Evolutionary conservation across 805 yeast species (phyloP).

Genomic region (Myxozyma vanderwaltii): DNA sequence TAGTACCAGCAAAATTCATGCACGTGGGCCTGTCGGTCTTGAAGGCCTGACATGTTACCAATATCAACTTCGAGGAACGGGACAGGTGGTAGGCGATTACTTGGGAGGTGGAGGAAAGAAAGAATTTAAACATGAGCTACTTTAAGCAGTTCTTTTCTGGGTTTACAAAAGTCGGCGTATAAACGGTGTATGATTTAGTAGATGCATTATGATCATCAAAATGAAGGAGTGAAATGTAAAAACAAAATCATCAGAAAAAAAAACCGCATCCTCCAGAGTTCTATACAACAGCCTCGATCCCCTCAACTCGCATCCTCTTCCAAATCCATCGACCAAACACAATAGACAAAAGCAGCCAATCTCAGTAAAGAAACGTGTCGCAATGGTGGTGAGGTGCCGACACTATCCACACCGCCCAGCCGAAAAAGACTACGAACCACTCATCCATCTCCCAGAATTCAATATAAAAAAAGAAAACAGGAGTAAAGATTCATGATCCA

Average conservation of each 20-base stretch:
- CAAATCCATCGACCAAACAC: background rate
- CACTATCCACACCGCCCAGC: constrained; percentile 38
- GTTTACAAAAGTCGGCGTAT: background rate
- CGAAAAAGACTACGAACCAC: background rate
- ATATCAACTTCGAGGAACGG: constrained; percentile 87
- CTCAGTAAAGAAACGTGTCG: constrained; percentile 32
- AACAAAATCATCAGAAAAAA: too few species aligned
- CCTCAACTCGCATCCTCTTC: background rate
- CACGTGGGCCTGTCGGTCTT: constrained; percentile 97
- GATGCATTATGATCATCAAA: background rate
- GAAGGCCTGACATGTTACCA: constrained; percentile 97
- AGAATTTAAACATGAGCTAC: constrained; percentile 62
- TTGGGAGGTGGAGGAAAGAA: constrained; percentile 88
- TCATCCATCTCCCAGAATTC: background rate
- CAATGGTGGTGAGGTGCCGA: constrained; percentile 36
- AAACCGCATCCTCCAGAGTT: too few species aligned
- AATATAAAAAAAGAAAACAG: background rate
- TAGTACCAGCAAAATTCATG: constrained; percentile 94
- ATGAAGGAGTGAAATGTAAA: too few species aligned
- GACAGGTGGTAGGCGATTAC: constrained; percentile 91
- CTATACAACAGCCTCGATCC: too few species aligned
- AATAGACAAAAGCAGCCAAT: constrained; percentile 15
- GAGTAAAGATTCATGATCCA: background rate
- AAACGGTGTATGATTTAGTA: background rate
- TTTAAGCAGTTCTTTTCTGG: background rate